Conservation (phyloP, 805 yeast genomes). For the Cyberlindnera subsufficiens region DNA sequence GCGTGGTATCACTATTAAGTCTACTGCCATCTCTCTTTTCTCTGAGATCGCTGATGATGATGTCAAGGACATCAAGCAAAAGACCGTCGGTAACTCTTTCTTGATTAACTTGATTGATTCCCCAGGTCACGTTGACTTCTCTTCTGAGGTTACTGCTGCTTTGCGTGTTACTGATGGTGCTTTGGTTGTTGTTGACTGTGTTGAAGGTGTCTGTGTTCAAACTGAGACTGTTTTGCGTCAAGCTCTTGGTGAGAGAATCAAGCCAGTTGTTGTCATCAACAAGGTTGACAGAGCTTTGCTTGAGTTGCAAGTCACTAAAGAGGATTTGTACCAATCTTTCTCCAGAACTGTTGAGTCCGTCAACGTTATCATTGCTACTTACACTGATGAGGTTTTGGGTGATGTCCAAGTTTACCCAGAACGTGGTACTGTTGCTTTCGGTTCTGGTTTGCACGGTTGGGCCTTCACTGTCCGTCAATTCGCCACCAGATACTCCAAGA, state of each 20-base stretch:
- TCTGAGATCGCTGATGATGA: slow-evolving; percentile 85
- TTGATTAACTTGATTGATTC: slow-evolving; percentile 98
- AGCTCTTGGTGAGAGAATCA: slow-evolving; percentile 98
- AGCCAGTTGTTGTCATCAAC: slow-evolving; percentile 98
- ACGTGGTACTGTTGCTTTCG: slow-evolving; percentile 98
- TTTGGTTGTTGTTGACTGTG: slow-evolving; percentile 97
- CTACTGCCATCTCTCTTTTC: slow-evolving; percentile 96
- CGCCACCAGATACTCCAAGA: slow-evolving; percentile 96
- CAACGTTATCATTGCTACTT: slow-evolving; percentile 95
- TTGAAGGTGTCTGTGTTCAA: slow-evolving; percentile 99
- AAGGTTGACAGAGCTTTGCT: slow-evolving; percentile 99
- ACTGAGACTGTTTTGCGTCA: slow-evolving; percentile 99
- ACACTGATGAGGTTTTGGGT: slow-evolving; percentile 85
- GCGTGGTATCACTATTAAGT: slow-evolving; percentile 99
- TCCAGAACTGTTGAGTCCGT: slow-evolving; percentile 99
- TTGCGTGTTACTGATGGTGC: slow-evolving; percentile 99
- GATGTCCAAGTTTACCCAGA: slow-evolving; percentile 99
- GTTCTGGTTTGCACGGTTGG: slow-evolving; percentile 99
- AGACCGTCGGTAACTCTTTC: slow-evolving; percentile 80
- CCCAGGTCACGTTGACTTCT: slow-evolving; percentile 99
- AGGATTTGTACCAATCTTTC: slow-evolving; percentile 97
- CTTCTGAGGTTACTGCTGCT: slow-evolving; percentile 99
- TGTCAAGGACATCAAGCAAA: slow-evolving; percentile 87
- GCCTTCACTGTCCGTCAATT: slow-evolving; percentile 99
- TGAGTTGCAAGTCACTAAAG: slow-evolving; percentile 98